A percentile compares a stretch with the other conserved stretches of the same genome.
phyloP scores from a whole-genome alignment of 345 rosid genomes.

The Fremontodendron californicum region DNA sequence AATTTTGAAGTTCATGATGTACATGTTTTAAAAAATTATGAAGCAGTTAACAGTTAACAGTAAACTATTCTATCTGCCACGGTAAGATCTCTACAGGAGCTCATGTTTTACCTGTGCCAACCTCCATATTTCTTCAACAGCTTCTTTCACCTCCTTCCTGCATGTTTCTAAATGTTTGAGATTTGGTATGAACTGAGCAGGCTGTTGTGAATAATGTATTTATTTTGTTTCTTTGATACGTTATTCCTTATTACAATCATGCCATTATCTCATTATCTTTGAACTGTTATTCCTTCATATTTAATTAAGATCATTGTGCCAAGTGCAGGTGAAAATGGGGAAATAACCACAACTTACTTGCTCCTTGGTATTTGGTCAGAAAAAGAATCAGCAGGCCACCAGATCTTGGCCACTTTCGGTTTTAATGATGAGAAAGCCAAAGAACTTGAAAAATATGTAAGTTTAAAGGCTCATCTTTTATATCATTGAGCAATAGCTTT shows the following conservation, averaged over 20 bases:
- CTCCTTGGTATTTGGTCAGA: slow-evolving; percentile 85
- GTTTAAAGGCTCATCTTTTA: slow-evolving; percentile 17
- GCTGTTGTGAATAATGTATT: not conserved
- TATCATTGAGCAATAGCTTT: not conserved
- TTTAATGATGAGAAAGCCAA: slow-evolving; percentile 80
- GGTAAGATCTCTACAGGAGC: not conserved
- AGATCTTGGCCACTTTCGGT: slow-evolving; percentile 55
- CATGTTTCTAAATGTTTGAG: slow-evolving; percentile 5
- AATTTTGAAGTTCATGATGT: not conserved
- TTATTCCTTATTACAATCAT: not conserved
- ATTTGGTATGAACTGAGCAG: not conserved
- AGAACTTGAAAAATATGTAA: slow-evolving; percentile 62
- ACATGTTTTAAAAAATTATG: not conserved
- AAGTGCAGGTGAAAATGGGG: slow-evolving; percentile 66
- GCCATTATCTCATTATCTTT: not conserved
- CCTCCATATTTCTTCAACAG: not conserved
- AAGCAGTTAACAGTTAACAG: not conserved
- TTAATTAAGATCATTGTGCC: not conserved
- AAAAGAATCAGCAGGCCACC: slow-evolving; percentile 73
- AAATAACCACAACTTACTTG: slow-evolving; percentile 67
- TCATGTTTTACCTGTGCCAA: not conserved
- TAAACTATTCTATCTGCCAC: not conserved
- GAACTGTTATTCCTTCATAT: not conserved
- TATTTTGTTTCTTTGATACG: not conserved
- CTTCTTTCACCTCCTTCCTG: not conserved